Base-by-base conservation (phyloP, 2,329 filamentous ascomycete species). In the Cladosporium austrohemisphaericum region DNA sequence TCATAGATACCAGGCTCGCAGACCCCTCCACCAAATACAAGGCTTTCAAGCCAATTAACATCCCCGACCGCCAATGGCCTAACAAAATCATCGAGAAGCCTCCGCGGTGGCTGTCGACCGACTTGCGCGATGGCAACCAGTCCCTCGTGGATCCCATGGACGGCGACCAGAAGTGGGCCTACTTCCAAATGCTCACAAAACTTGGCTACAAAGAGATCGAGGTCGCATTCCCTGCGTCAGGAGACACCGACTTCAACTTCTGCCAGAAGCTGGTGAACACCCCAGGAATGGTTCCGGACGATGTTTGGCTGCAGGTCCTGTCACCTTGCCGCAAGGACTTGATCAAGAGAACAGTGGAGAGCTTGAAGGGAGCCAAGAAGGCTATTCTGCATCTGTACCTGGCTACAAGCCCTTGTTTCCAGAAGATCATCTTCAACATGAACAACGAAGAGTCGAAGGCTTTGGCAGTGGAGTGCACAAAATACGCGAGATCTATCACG, bases 191-290 rank as follows among this genome's bases (percentile, higher is more conserved):
- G 89, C 81, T 97, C 47, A 82, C 85, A 62, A 83, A 92, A 54
- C 78, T 96, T 41, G 92, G 93, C 60, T 97, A 94, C 78, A 97
- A 96, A 73, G 92, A 97, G 72, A 96, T 97, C 57, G 92, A 97
- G 68, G 86, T 96, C 16, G 93, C 91, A 4, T 97, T 95, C 72
- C 92, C 92, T 41, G 95, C 90, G 0, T 90, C 92, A 11, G 95
- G 90, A 31, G 86, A 95, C 66, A 95, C 87, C 63, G 93, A 97
- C 73, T 97, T 91, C 74, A 88, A 95, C 75, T 97, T 97, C 66
- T 95, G 90, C 32, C 80, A 89, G 58, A 83, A 85, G 63, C 76
- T 97, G 58, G 82, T 96, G 56, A 85, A 94, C 62, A 95, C 89
- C 1, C 87, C 88, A 9, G 88, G 87, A 32, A 78, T 83, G 11